Evolutionary conservation across 1,139 yeast species (phyloP), one percentile per base, ranked within the genome.

Genomic region (Geotrichum klebahnii): DNA sequence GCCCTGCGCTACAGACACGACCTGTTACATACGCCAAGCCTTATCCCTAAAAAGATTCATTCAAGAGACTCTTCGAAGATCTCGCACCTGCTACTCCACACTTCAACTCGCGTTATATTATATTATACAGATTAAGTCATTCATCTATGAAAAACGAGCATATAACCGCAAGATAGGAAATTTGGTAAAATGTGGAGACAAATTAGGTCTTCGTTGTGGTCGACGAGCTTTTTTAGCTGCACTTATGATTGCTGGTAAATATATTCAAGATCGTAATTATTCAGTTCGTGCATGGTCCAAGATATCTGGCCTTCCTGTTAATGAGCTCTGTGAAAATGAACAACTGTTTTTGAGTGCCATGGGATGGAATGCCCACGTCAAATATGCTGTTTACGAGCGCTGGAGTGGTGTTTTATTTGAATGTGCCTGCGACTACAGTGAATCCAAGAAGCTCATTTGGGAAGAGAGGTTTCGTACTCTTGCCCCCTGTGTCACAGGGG

Each of bases 221-320:
- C 79, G 84, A 59, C 78, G 84, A 55, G 73, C 81, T 41, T 81
- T 86, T 58, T 71, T 85, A 54, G 78, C 82, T 2, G 75, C 84
- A 59, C 64, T 85, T 48, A 82, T 85, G 51, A 69, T 85, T 44
- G 82, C 92, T 1, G 77, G 84, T 48, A 85, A 86, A 63, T 84
- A 80, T 63, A 73, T 78, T 55, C 88, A 82, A 63, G 95, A 85
- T 66, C 78, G 80, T 51, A 83, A 83, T 62, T 84, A 79, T 65
- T 74, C 84, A 24, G 75, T 83, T 57, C 75, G 74, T 57, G 78
- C 85, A 14, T 86, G 95, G 95, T 72, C 84, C 47, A 80, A 79
- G 61, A 81, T 86, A 45, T 78, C 87, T 47, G 92, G 94, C 0
- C 71, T 81, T 58, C 59, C 74, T 44, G 60, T 74, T n/a, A 58